phyloP scores from a whole-genome alignment of 163 green algal species.

The Scenedesmus sp. region DNA sequence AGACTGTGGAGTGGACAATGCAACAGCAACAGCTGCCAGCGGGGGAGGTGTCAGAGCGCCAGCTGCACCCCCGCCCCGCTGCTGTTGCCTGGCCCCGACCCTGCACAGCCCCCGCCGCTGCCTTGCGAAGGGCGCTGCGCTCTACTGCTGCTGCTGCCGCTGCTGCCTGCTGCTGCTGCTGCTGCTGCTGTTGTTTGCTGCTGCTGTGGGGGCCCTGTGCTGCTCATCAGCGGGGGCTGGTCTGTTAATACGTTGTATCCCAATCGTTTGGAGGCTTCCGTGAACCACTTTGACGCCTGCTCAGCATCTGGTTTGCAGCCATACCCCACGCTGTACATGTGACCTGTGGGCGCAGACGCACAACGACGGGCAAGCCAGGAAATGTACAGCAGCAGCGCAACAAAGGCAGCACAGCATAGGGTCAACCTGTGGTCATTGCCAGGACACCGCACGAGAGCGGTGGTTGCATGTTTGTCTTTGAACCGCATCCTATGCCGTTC shows the following conservation, averaged over 20 bases:
- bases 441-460: no score
- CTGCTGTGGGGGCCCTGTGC: not conserved
- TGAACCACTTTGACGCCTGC: constrained; percentile 46
- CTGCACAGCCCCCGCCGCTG: not conserved
- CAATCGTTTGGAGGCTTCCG: constrained; percentile 38
- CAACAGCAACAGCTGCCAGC: not conserved
- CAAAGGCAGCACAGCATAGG: not conserved
- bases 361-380: no score
- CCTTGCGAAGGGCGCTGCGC: not conserved
- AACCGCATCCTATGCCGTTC: no score
- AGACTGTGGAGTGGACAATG: not conserved
- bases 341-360: not conserved
- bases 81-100: not conserved
- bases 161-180: not conserved
- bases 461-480: no score
- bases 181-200: not conserved
- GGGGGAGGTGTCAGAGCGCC: not conserved
- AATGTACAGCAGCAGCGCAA: not conserved
- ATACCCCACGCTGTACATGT: constrained; percentile 53
- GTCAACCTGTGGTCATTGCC: no score
- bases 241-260: constrained; percentile 48
- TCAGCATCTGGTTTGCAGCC: constrained; percentile 41
- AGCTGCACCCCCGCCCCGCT: not conserved
- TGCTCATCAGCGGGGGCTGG: constrained; percentile 4
- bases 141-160: constrained; percentile 22